Evolutionary conservation across 1,284 basidiomycete genomes (phyloP).

Genomic region (Rhodotorula sp.): DNA sequence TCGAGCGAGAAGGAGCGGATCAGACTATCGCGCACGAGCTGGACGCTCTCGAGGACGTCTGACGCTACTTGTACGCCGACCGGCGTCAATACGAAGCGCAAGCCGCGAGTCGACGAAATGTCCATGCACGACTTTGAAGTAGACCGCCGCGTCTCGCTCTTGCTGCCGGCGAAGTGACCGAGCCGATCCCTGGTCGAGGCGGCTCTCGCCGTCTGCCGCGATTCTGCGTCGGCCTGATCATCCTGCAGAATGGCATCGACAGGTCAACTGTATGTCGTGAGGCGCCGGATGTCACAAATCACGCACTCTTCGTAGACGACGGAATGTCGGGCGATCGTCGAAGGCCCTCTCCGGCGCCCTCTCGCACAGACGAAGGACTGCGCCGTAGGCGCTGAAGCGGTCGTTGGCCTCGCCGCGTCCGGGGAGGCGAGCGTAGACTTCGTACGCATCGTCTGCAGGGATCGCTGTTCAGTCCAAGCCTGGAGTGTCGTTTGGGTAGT

Average conservation of each 20-base stretch:
- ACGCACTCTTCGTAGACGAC: conserved; percentile 4
- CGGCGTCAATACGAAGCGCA: conserved; percentile 34
- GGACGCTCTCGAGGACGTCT: conserved; percentile 28
- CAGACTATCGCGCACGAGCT: conserved; percentile 10
- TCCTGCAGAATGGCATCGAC: too few relatives aligned
- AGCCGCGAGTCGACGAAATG: conserved; percentile 5
- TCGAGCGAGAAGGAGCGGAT: neutral
- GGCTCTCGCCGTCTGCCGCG: neutral
- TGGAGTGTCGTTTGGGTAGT: neutral
- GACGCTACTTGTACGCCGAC: conserved; percentile 30
- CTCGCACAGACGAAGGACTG: conserved; percentile 25
- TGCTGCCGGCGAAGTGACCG: neutral
- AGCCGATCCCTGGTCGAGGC: conserved; percentile 6
- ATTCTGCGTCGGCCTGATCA: neutral
- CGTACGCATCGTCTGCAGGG: conserved; percentile 15
- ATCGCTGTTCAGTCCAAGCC: neutral
- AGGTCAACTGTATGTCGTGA: neutral
- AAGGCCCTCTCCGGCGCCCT: conserved; percentile 22
- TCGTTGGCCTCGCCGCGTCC: conserved; percentile 12
- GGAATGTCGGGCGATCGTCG: conserved; percentile 26
- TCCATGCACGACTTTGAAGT: conserved; percentile 13
- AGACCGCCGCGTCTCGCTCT: neutral
- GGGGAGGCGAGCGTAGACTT: conserved; percentile 1
- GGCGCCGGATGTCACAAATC: neutral
- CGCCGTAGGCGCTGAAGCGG: conserved; percentile 32